A percentile compares a stretch with the other conserved stretches of the same genome.
These are phyloP conservation scores for Mycena indigotica DNA, from an alignment of 768 basidiomycete species.

Conservation along the genomic window DNA sequence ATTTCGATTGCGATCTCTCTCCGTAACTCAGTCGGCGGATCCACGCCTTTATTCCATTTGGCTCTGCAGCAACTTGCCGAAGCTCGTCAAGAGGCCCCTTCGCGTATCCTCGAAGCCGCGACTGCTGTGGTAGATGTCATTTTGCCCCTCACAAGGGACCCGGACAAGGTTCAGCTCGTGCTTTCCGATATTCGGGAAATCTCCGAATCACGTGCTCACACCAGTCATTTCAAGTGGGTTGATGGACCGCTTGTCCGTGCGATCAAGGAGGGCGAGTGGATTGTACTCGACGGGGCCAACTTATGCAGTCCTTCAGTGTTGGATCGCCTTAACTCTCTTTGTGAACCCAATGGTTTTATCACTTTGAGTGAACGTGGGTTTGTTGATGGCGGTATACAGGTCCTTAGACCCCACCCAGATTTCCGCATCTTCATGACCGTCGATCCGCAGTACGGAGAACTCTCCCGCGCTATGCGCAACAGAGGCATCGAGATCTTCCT, in stretches of 20 bases:
- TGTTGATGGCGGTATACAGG: constrained; percentile 72
- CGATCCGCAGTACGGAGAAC: constrained; percentile 88
- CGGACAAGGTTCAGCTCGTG: constrained; percentile 17
- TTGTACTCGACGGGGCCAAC: constrained; percentile 90
- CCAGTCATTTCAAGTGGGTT: constrained; percentile 86
- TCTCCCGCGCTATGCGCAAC: constrained; percentile 98
- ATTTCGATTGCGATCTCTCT: constrained; percentile 40
- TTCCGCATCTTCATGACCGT: constrained; percentile 95
- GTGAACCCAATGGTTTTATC: constrained; percentile 81
- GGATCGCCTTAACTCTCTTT: constrained; percentile 94
- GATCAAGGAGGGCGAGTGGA: constrained; percentile 86
- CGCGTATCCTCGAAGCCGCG: constrained; percentile 21
- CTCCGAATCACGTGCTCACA: constrained; percentile 27
- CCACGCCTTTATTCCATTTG: constrained; percentile 27
- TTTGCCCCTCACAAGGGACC: constrained; percentile 24
- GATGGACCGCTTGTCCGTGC: constrained; percentile 90
- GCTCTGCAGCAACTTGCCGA: constrained; percentile 24
- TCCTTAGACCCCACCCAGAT: constrained; percentile 78
- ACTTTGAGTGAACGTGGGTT: constrained; percentile 90
- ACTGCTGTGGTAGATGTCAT: constrained; percentile 19
- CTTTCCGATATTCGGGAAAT: constrained; percentile 27
- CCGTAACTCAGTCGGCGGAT: constrained; percentile 38
- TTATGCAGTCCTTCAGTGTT: constrained; percentile 94
- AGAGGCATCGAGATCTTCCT: constrained; percentile 86
- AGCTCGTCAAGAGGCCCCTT: constrained; percentile 25